Evolutionary conservation across 179 eudicot species (phyloP), one percentile per base, ranked within the genome.

Genomic region (Corrigiola litoralis): DNA sequence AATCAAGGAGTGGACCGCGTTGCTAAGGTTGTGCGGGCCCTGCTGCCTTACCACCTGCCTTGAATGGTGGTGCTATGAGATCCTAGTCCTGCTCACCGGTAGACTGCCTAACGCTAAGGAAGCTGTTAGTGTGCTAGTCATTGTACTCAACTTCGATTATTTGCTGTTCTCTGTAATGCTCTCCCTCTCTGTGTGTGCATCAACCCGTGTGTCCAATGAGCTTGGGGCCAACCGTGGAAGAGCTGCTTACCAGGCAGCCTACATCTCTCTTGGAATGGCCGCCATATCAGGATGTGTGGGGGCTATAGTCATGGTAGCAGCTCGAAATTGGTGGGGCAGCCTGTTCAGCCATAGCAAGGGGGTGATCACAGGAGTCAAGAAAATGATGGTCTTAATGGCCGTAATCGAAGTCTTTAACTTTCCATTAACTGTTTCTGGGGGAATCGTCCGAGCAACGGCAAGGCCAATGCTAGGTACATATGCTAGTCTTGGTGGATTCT

Each of bases 11-110:
- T 92, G 98, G 98, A 24, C 25, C n/a, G 51, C 66, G 11, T 52
- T 92, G 51, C 76, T 92, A 6, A 77, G 72, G 42, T 77, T 92
- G 14, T 58, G 77, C 3, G 92, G 85, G 13, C 89, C 90, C 0
- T 89, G 95, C 57, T 92, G 98, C 75, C 81, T 92, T 47, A 89
- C 92, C 25, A 82, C 89, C 1, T 89, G 98, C 76, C 90, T 92
- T 31, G 98, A 89, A 58, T 92, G 98, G 98, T 92, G 98, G 98
- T 92, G 95, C 81, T 75, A 79, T 11, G 98, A 92, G 76, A 84
- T 89, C 65, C 73, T 92, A 1, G 80, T 89, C 58, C 74, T 92
- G 67, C 80, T 89, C 23, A 84, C 98, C 0, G 96, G 95, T 9
- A 71, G 79, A 34, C 80, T 92, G 2, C 64, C 77, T 0, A 77